phyloP scores from a whole-genome alignment of 2,329 filamentous ascomycete species.

The Claviceps capensis region DNA sequence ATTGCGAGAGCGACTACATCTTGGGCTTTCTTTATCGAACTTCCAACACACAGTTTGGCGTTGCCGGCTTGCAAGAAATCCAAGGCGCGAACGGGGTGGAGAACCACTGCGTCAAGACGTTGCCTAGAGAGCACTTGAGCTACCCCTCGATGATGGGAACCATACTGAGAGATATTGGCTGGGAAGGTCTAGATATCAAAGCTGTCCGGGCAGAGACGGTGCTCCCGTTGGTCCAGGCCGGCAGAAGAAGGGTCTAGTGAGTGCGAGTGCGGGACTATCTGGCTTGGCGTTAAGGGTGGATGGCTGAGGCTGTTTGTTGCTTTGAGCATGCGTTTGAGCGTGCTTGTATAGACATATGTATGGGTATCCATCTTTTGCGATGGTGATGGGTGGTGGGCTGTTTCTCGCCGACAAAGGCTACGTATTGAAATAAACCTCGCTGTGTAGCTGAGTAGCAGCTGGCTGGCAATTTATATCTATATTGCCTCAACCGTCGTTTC shows the following conservation, averaged over 20 bases:
- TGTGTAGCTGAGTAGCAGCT: too few relatives aligned
- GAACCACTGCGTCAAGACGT: conserved; percentile 52
- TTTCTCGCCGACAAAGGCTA: too few relatives aligned
- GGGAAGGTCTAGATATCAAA: conserved; percentile 46
- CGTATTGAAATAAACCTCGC: too few relatives aligned
- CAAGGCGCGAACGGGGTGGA: conserved; percentile 52
- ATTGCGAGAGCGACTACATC: conserved; percentile 74
- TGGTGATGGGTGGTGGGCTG: too few relatives aligned
- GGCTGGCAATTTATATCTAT: too few relatives aligned
- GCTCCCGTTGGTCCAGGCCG: conserved; percentile 1
- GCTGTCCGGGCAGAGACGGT: conserved; percentile 14
- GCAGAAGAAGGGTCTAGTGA: conserved; percentile 1
- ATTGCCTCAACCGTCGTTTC: too few relatives aligned
- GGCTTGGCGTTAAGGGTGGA: background rate
- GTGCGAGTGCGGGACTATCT: background rate
- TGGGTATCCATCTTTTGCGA: background rate
- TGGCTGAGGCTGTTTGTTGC: background rate
- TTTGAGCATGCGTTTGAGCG: background rate
- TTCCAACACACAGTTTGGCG: conserved; percentile 66
- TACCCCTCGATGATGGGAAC: conserved; percentile 55
- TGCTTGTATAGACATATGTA: background rate
- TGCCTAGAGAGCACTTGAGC: conserved; percentile 54
- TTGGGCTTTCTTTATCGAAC: conserved; percentile 79
- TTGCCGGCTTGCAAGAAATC: conserved; percentile 71
- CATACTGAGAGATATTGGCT: conserved; percentile 52